Evolutionary conservation across 352 stramenopile genomes (phyloP).

Genomic region (Phytopythium vexans): DNA sequence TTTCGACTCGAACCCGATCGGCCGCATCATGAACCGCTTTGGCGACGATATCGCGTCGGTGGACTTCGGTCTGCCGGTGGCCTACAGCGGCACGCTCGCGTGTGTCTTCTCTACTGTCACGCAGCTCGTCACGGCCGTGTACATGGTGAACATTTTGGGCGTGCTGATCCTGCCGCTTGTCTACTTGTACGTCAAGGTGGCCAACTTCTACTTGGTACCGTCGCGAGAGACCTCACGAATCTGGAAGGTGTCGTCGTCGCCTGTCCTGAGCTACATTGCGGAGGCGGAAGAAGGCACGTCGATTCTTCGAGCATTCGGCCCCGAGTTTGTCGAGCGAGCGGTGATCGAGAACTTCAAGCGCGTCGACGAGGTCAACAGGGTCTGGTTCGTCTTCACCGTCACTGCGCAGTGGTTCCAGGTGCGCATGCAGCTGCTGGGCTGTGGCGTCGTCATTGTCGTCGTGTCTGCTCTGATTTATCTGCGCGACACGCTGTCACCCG

Average conservation of each 20-base stretch:
- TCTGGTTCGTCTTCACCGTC: conserved; percentile 24
- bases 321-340: conserved; percentile 9
- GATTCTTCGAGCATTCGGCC: conserved; percentile 33
- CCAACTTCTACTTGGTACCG: conserved; percentile 20
- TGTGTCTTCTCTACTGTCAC: conserved; percentile 37
- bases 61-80: conserved; percentile 66
- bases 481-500: conserved; percentile 32
- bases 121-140: conserved; percentile 51
- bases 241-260: conserved; percentile 25
- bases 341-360: conserved; percentile 18
- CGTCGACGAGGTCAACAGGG: conserved; percentile 19
- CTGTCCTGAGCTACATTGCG: conserved; percentile 24
- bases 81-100: conserved; percentile 53
- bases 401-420: conserved; percentile 40
- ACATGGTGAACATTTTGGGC: conserved; percentile 74
- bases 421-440: conserved; percentile 50
- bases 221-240: conserved; percentile 34
- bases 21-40: conserved; percentile 75
- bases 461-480: conserved; percentile 34
- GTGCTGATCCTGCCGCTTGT: conserved; percentile 29
- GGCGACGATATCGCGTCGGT: conserved; percentile 81
- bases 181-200: conserved; percentile 58
- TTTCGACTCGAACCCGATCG: conserved; percentile 81
- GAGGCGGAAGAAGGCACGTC: conserved; percentile 39
- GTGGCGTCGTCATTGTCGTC: conserved; percentile 29